Conservation (phyloP, 306 rosid genomes). For the Adenanthera pavonina region DNA sequence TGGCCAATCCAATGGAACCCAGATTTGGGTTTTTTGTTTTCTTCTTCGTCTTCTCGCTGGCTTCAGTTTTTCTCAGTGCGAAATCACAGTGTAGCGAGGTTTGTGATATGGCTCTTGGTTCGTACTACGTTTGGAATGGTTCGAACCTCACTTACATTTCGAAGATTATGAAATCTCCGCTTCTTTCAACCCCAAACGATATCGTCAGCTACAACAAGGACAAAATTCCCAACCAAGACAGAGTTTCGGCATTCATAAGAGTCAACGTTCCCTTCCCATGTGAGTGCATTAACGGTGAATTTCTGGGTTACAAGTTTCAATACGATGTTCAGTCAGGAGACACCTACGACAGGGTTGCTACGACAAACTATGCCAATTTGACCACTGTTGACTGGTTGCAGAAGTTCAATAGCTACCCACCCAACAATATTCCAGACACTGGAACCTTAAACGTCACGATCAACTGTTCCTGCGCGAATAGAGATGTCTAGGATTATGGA, state of each 20-base stretch:
- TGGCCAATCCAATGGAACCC: constrained; percentile 48
- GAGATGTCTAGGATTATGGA: constrained; percentile 55
- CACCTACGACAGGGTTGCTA: constrained; percentile 47
- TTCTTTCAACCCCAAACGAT: constrained; percentile 22
- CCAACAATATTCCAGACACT: constrained; percentile 47
- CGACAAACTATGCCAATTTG: constrained; percentile 47
- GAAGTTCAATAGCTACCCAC: constrained; percentile 48
- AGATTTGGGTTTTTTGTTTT: constrained; percentile 30
- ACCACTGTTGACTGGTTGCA: constrained; percentile 58
- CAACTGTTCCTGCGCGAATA: constrained; percentile 79
- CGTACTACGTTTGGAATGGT: constrained; percentile 43
- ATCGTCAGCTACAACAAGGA: constrained; percentile 61
- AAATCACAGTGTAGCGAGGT: constrained; percentile 56
- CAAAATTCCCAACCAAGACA: constrained; percentile 47
- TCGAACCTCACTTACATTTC: constrained; percentile 45
- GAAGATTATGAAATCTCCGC: constrained; percentile 26
- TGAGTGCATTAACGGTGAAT: constrained; percentile 52
- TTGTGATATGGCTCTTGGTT: constrained; percentile 66
- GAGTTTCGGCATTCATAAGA: constrained; percentile 4
- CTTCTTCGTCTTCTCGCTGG: constrained; percentile 23
- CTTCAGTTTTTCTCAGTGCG: constrained; percentile 33
- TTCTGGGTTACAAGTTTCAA: constrained; percentile 59
- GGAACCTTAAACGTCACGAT: constrained; percentile 58
- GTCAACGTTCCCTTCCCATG: constrained; percentile 73
- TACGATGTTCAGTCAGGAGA: constrained; percentile 47